Evolutionary conservation across 495 filamentous ascomycete species (phyloP), one percentile per base, ranked within the genome.

Genomic region (Amorphotheca resinae): DNA sequence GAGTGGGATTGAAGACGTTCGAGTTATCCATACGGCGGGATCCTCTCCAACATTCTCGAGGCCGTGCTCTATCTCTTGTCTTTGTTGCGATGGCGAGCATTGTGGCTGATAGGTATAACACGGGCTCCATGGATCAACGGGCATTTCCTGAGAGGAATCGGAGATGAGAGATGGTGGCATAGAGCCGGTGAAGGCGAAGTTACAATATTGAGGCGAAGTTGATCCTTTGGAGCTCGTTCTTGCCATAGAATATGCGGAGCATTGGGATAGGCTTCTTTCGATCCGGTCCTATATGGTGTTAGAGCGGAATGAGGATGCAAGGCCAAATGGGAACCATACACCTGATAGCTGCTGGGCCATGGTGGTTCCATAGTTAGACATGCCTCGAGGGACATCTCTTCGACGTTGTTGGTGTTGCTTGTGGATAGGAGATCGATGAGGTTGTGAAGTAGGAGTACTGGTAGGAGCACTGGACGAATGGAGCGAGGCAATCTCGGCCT

Each of bases 31-130:
- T 28, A 11, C 25, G 5, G 25, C 25, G 5, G 25, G 25, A 28
- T 43, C 2, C 11, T 38, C 42, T 16, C 34, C 45, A 6, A 49
- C 12, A n/a, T n/a, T n/a, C 32, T 56, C 53, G n/a, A 33, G 44
- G 11, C 54, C 51, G 34, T 52, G 54, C 16, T 49, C 41, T 4
- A 57, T 54, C 35, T 45, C 48, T 38, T 55, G 50, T 51, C 53
- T 53, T 44, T 53, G 52, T 54, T 66, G 63, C 35, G 51, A 57
- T 45, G 48, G 44, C 35, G 61, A 62, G 40, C 45, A 56, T 33
- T 59, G 58, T 28, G 59, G 45, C 22, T 56, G 48, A 25, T 45
- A 33, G 16, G 44, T 46, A 22, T 56, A 53, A n/a, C n/a, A n/a
- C 11, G 42, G 23, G 37, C 36, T 50, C 14, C 49, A 31, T 1